phyloP scores from a whole-genome alignment of 148 eudicot species.

The Persicaria maculosa region DNA sequence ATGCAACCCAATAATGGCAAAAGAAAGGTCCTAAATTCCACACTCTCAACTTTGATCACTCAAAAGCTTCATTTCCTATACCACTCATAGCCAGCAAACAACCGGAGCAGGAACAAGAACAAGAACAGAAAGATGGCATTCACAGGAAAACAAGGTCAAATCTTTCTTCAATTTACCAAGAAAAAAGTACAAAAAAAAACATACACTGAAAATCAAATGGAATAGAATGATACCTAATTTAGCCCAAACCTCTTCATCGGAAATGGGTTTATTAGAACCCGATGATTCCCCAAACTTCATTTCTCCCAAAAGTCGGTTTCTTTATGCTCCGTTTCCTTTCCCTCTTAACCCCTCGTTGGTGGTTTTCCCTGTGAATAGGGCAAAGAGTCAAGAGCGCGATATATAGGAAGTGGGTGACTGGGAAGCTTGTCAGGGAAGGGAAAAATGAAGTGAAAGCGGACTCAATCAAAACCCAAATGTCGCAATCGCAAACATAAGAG shows the following conservation, averaged over 20 bases:
- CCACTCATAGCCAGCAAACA: too few relatives aligned
- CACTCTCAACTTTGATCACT: background rate
- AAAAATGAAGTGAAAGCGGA: background rate
- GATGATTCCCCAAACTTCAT: slow-evolving; percentile 50
- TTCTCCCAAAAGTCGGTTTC: background rate
- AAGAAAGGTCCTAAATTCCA: background rate
- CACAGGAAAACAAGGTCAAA: background rate
- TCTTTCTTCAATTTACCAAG: background rate
- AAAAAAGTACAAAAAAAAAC: background rate
- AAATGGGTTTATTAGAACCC: slow-evolving; percentile 21
- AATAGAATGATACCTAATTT: slow-evolving; percentile 31
- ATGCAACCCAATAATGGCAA: background rate
- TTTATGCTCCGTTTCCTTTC: background rate
- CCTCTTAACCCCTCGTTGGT: background rate
- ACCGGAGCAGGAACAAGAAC: background rate
- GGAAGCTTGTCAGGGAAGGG: slow-evolving; percentile 6
- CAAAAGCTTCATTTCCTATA: background rate
- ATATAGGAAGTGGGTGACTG: background rate
- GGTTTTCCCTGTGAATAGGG: background rate
- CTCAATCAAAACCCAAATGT: background rate
- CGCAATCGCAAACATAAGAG: background rate
- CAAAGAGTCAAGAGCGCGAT: too few relatives aligned
- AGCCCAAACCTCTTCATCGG: slow-evolving; percentile 37
- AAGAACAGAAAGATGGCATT: background rate
- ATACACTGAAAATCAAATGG: background rate